Evolutionary conservation across 768 basidiomycete species (phyloP).

Genomic region (Calocybe cyanea): DNA sequence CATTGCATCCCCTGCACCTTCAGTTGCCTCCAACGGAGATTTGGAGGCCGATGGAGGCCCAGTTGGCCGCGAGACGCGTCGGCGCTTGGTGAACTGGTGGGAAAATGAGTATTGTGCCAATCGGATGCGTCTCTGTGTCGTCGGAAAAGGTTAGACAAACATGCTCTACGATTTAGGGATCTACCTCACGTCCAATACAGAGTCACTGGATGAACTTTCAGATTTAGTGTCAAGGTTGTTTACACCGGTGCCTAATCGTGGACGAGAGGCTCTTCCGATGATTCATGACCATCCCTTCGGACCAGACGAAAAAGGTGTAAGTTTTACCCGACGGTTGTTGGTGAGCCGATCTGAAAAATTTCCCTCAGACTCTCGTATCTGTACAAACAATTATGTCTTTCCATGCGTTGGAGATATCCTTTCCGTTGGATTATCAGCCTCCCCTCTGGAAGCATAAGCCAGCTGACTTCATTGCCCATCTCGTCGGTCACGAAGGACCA

Average conservation of each 20-base stretch:
- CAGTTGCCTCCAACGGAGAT: constrained; percentile 53
- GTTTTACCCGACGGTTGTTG: constrained; percentile 22
- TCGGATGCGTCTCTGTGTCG: constrained; percentile 74
- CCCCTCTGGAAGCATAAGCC: constrained; percentile 79
- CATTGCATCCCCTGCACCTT: constrained; percentile 57
- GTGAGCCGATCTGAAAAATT: constrained; percentile 4
- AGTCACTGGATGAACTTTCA: constrained; percentile 71
- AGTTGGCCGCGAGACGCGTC: constrained; percentile 75
- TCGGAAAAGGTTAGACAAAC: constrained; percentile 62
- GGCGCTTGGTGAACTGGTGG: constrained; percentile 86
- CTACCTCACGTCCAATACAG: constrained; percentile 31
- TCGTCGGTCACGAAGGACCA: constrained; percentile 89
- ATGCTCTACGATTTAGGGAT: not conserved
- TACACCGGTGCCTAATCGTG: constrained; percentile 67
- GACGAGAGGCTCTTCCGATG: constrained; percentile 55
- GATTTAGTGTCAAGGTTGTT: constrained; percentile 61
- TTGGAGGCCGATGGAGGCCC: constrained; percentile 70
- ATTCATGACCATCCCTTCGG: constrained; percentile 77
- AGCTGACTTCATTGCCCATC: constrained; percentile 68
- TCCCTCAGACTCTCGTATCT: constrained; percentile 66
- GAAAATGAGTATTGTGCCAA: constrained; percentile 74
- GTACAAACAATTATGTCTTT: constrained; percentile 89
- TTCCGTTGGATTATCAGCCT: constrained; percentile 72
- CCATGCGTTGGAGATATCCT: constrained; percentile 78
- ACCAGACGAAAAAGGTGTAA: constrained; percentile 63